A percentile compares a stretch with the other conserved stretches of the same genome.
Evolutionary conservation across 306 rosid genomes (phyloP).

Genomic region (Vigna reflexopilosa): DNA sequence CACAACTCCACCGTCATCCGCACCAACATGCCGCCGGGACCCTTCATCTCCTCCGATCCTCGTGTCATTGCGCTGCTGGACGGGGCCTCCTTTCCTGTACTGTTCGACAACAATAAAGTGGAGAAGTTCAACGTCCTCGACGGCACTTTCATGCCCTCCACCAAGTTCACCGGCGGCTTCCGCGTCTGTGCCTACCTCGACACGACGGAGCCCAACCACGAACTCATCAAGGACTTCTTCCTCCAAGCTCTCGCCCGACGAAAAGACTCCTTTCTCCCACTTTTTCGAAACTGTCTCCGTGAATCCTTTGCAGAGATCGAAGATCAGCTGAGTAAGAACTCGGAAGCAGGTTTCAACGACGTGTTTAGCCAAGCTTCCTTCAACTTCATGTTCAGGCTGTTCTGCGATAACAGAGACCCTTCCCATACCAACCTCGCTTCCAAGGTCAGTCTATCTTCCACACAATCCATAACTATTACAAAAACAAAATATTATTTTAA

Average conservation of each 20-base stretch:
- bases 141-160: conserved; percentile 89
- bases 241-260: conserved; percentile 42
- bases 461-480: no score
- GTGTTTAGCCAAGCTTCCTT: conserved; percentile 44
- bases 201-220: conserved; percentile 64
- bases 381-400: conserved; percentile 57
- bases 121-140: conserved; percentile 64
- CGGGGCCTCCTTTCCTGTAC: conserved; percentile 63
- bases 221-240: conserved; percentile 52
- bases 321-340: conserved; percentile 32
- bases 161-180: conserved; percentile 68
- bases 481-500: no score
- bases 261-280: conserved; percentile 58
- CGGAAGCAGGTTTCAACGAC: conserved; percentile 44
- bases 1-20: conserved; percentile 71
- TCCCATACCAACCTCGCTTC: conserved; percentile 31
- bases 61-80: conserved; percentile 67
- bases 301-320: conserved; percentile 51
- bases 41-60: conserved; percentile 62
- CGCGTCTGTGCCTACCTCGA: conserved; percentile 73
- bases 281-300: conserved; percentile 43
- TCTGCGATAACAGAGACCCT: conserved; percentile 52
- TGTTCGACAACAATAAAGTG: conserved; percentile 66
- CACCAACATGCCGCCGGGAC: conserved; percentile 83
- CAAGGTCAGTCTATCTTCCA: not conserved